Percentiles rank a stretch among this genome's conserved stretches.
phyloP scores from a whole-genome alignment of 202 grass and related monocot genomes.

The Saccharum hybrid region DNA sequence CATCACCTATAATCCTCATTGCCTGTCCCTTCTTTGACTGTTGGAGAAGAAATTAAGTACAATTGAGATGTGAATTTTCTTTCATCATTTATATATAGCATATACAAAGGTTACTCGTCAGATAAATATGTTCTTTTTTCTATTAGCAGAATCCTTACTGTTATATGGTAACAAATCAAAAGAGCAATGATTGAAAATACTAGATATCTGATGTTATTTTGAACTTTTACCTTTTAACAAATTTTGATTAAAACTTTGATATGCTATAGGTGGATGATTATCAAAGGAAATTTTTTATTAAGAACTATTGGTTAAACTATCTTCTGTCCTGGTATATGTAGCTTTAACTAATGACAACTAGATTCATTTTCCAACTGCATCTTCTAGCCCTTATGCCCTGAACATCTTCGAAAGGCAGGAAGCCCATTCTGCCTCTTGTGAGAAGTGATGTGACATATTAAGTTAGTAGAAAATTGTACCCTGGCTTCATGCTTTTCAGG shows the following conservation, averaged over 20 bases:
- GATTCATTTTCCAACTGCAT: not conserved
- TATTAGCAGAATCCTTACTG: not conserved
- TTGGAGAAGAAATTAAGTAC: not conserved
- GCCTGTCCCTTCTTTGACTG: not conserved
- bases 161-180: not conserved
- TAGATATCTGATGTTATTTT: not conserved
- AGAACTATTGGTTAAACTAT: not conserved
- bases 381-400: not conserved
- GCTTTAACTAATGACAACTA: not conserved
- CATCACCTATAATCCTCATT: not conserved
- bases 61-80: not conserved
- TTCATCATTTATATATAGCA: slow-evolving; percentile 1
- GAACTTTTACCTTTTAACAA: not conserved
- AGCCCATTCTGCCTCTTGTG: not conserved
- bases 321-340: not conserved
- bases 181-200: not conserved
- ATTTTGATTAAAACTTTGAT: not conserved
- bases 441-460: not conserved
- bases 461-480: not conserved
- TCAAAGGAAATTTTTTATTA: not conserved
- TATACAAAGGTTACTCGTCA: not conserved
- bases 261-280: not conserved
- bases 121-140: not conserved
- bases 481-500: not conserved
- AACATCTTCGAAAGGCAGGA: not conserved